phyloP scores from a whole-genome alignment of 2,329 filamentous ascomycete genomes.

The Conoideocrella luteorostrata region DNA sequence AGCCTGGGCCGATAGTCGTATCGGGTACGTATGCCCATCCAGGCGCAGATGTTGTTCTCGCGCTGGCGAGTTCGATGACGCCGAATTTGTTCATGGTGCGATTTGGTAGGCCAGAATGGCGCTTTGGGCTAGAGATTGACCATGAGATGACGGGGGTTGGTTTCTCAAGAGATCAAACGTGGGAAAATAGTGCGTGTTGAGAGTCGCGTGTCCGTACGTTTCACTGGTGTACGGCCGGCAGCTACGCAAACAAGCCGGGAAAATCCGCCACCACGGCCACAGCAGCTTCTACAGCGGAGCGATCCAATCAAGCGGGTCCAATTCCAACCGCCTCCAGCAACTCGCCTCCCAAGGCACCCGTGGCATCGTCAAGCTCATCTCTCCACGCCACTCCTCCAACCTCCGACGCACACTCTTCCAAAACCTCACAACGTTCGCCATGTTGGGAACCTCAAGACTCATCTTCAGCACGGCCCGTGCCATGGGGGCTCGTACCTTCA shows the following conservation, averaged over 20 bases:
- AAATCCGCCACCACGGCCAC: conserved; percentile 12
- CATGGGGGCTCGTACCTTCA: conserved; percentile 36
- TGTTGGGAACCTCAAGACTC: conserved; percentile 38
- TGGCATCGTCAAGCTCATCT: not conserved
- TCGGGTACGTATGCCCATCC: conserved; percentile 93
- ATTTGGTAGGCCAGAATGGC: not conserved
- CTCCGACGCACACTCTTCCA: not conserved
- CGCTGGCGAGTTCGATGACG: conserved; percentile 74
- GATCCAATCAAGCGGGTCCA: conserved; percentile 13
- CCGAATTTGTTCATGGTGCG: conserved; percentile 59
- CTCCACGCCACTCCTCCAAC: conserved; percentile 3
- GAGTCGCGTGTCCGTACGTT: not conserved
- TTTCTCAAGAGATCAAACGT: too few relatives aligned
- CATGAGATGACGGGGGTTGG: too few relatives aligned
- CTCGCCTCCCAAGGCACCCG: not conserved
- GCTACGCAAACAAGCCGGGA: conserved; percentile 8
- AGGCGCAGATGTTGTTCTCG: conserved; percentile 63
- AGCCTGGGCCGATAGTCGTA: conserved; percentile 48
- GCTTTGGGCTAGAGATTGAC: not conserved
- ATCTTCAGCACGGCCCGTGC: conserved; percentile 34
- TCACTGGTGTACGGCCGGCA: not conserved
- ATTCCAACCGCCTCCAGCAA: conserved; percentile 3
- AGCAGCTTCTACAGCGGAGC: not conserved
- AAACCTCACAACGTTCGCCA: conserved; percentile 19
- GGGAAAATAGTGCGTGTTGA: not conserved